Conservation (phyloP, 2,329 filamentous ascomycete genomes). For the Colletotrichum chlorophyti region DNA sequence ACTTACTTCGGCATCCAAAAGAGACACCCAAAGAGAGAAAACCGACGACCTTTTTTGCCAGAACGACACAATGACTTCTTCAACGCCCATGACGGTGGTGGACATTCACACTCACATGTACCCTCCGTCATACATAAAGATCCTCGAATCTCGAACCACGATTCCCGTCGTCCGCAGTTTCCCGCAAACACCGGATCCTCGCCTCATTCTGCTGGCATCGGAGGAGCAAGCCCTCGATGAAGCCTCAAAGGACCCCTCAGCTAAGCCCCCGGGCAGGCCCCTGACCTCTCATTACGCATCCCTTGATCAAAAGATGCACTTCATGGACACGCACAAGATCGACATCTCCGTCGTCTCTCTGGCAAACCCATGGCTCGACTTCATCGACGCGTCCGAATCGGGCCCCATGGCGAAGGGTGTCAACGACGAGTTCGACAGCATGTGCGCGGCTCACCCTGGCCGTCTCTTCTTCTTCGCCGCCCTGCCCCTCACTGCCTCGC, state of each 20-base stretch:
- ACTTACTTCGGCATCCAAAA: background rate
- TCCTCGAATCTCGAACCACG: conserved; percentile 63
- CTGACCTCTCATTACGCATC: conserved; percentile 86
- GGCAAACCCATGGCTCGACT: conserved; percentile 95
- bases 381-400: conserved; percentile 68
- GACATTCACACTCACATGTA: conserved; percentile 77
- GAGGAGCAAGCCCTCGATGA: conserved; percentile 55
- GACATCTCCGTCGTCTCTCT: conserved; percentile 85
- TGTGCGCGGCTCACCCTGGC: conserved; percentile 71
- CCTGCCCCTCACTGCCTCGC: conserved; percentile 75
- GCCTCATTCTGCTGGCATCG: conserved; percentile 69
- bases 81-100: conserved; percentile 53
- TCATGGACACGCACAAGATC: conserved; percentile 88
- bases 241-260: conserved; percentile 59
- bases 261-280: conserved; percentile 75
- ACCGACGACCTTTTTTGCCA: background rate
- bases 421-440: conserved; percentile 78
- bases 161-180: conserved; percentile 79
- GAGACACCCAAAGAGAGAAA: background rate
- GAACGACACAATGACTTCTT: conserved; percentile 41
- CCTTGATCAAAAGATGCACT: conserved; percentile 78
- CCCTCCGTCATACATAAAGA: conserved; percentile 66
- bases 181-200: conserved; percentile 59
- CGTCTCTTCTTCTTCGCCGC: conserved; percentile 84
- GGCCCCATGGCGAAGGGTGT: conserved; percentile 69